Base-by-base conservation (phyloP, 1,284 basidiomycete genomes). In the Moesziomyces globuligerus region DNA sequence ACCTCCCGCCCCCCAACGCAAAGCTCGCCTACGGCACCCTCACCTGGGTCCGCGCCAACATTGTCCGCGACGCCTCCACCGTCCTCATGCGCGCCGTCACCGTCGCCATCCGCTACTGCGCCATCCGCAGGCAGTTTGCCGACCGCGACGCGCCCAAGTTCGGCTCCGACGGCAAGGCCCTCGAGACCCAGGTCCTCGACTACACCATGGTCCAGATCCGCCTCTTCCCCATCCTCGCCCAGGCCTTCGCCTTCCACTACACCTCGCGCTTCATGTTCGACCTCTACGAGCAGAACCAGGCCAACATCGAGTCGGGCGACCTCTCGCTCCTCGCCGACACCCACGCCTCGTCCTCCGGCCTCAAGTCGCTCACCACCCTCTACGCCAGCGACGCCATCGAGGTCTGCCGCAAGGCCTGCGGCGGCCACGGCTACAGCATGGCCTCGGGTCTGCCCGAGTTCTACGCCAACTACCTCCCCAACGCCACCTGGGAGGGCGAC, bases 191-290 rank as follows among this genome's bases (percentile, higher is more conserved):
- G 53, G 82, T 84, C 1, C 65, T 84, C 34, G 83, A 83, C 75
- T 84, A 84, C 72, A 76, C 78, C 38, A 78, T 83, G 72, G 83
- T 83, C 7, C 81, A 83, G 59, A 75, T 76, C 38, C 75, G 83
- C n/a, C 72, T 84, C 47, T 82, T 84, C 71, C 83, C 83, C 17
- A 79, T 83, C 37, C 70, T 84, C 43, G 83, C 82, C 3, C 76
- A 83, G 68, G 83, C 83, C 0, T 81, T 83, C 53, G 83, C 83
- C n/a, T 82, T 81, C 57, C 83, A 83, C 74, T 84, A 80, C 69
- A 83, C 73, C 11, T 74, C 74, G 25, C 60, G 65, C 46, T 76
- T 68, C 59, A 84, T 84, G 83, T 82, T 77, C 65, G 70, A 80
- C 4, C 75, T 81, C 23, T 84, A 84, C 74, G 66, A 80, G 39